Evolutionary conservation across 371 early-diverging fungal genomes (phyloP), one percentile per base, ranked within the genome.

Genomic region (Saksenaea vasiformis): DNA sequence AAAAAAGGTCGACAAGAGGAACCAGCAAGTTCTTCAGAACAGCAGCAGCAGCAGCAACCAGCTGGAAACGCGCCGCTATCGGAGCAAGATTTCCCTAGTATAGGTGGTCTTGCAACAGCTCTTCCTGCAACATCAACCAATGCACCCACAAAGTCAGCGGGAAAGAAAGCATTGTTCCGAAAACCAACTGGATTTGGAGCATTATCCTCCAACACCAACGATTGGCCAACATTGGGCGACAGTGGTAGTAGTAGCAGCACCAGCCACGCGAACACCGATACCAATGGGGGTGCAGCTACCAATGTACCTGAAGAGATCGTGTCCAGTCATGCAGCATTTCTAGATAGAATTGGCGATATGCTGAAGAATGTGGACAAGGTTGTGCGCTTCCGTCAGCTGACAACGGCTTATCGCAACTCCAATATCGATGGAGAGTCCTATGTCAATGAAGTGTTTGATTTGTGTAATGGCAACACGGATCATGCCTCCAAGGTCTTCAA

Each of bases 361-460:
- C 54, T 84, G 1, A 74, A 82, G 56, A 76, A 75, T 4, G 72
- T 73, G n/a, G 81, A 77, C 9, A 79, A 79, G 17, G 67, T 91
- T 1, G 70, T 73, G 19, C 85, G 85, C 61, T 91, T 91, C 71
- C 83, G 86, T 64, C 68, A 75, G 2, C 47, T 90, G 34, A 85
- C 87, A 0, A 72, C 82, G 7, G 74, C 79, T 10, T 92, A 83
- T 71, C 78, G 87, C 41, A 77, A 80, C 17, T 64, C 66, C n/a
- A 66, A 63, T 8, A 73, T 88, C 13, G 73, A 79, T 15, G 82
- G 82, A 19, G 79, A 83, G 57, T 85, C 80, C 26, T 90, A 88
- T 62, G 73, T 93, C 36, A 71, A 73, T 3, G 72, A 78, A 26
- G 69, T 91, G 34, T 65, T 83, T n/a, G 54, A 69, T 0, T 66